A percentile compares a stretch with the other conserved stretches of the same genome.
phyloP scores from a whole-genome alignment of 139 green algal genomes.

The Astrephomene gubernaculifera region DNA sequence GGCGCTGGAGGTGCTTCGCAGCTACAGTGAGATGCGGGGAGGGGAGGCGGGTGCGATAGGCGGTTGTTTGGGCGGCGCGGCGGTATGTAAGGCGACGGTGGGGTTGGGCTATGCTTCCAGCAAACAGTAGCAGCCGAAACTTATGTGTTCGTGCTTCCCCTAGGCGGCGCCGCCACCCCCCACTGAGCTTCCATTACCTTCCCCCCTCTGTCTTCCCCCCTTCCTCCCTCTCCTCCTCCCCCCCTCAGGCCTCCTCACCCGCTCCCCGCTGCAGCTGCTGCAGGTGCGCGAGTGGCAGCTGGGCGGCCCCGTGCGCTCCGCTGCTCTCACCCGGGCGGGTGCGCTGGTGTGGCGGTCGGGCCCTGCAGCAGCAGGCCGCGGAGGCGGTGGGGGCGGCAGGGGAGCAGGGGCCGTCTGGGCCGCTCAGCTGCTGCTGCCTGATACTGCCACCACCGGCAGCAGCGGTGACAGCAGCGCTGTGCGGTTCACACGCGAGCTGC shows the following conservation, averaged over 20 bases:
- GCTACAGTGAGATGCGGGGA: conserved; percentile 8
- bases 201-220: background rate
- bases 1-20: conserved; percentile 2
- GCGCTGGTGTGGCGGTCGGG: conserved; percentile 17
- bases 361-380: background rate
- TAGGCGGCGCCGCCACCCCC: background rate
- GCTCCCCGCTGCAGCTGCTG: background rate
- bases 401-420: background rate
- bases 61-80: background rate
- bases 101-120: too few species aligned
- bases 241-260: background rate
- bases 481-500: background rate
- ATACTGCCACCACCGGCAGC: background rate
- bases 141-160: background rate
- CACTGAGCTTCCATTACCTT: background rate
- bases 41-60: background rate
- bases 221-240: background rate
- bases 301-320: background rate
- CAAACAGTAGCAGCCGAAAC: background rate
- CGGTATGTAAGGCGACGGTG: background rate
- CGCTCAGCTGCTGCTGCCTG: background rate
- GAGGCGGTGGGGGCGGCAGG: background rate
- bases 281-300: background rate
- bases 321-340: background rate
- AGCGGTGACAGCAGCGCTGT: background rate